Evolutionary conservation across 441 rosid genomes (phyloP).

Genomic region (Cnidoscolus chayamansa): DNA sequence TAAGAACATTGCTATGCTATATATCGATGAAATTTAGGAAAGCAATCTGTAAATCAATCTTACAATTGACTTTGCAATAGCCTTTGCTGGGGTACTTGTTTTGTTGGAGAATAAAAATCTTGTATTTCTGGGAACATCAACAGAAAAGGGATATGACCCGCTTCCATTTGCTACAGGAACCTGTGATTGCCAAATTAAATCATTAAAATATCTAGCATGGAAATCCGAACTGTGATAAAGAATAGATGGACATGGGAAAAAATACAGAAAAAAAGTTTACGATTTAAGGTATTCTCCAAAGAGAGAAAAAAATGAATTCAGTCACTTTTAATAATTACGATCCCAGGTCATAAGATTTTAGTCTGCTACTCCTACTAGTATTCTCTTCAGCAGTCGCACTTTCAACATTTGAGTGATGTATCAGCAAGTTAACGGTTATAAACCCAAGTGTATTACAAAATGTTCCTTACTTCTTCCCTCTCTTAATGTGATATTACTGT

Average conservation of each 20-base stretch:
- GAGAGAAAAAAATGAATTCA: neutral
- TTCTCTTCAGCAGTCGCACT: neutral
- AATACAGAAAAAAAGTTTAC: neutral
- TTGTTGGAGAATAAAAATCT: slow-evolving; percentile 92
- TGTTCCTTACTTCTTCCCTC: slow-evolving; percentile 7
- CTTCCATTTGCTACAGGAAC: slow-evolving; percentile 99
- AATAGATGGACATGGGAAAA: neutral
- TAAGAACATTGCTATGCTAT: slow-evolving; percentile 26
- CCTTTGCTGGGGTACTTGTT: slow-evolving; percentile 80
- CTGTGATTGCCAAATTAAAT: slow-evolving; percentile 39
- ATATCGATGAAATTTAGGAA: slow-evolving; percentile 26
- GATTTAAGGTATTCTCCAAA: neutral
- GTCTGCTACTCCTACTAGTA: neutral
- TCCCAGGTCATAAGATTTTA: neutral
- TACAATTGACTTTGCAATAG: slow-evolving; percentile 89
- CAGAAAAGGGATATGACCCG: slow-evolving; percentile 92
- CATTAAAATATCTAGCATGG: slow-evolving; percentile 13
- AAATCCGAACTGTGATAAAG: slow-evolving; percentile 21
- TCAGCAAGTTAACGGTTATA: neutral
- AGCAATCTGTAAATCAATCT: slow-evolving; percentile 34
- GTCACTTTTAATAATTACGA: neutral
- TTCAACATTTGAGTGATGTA: slow-evolving; percentile 1
- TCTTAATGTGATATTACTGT: neutral
- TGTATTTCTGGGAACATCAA: slow-evolving; percentile 90
- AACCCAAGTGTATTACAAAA: neutral